These are phyloP conservation scores for Arctium lappa DNA, from an alignment of 129 eudicot genomes.

Conservation along the genomic window DNA sequence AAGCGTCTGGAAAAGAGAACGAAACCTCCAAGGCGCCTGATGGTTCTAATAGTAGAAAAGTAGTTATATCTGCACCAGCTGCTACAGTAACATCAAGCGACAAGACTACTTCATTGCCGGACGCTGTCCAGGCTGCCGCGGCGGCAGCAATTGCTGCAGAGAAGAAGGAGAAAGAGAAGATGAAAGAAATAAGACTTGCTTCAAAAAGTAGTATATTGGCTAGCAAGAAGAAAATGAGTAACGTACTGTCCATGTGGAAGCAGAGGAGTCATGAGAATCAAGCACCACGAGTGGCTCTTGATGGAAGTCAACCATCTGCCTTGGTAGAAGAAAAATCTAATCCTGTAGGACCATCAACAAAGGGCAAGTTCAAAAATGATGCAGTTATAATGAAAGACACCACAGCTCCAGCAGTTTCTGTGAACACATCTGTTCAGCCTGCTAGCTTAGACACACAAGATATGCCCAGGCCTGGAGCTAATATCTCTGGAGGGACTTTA, in stretches of 20 bases:
- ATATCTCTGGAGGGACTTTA: conserved; percentile 56
- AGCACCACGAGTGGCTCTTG: conserved; percentile 90
- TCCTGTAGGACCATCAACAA: conserved; percentile 33
- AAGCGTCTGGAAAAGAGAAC: conserved; percentile 46
- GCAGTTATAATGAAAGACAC: conserved; percentile 39
- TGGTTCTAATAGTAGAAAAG: conserved; percentile 56
- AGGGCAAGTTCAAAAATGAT: conserved; percentile 46
- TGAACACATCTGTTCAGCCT: conserved; percentile 32
- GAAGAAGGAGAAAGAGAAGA: conserved; percentile 83
- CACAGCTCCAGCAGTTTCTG: conserved; percentile 27
- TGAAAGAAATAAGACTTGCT: conserved; percentile 87
- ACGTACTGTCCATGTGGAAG: conserved; percentile 94
- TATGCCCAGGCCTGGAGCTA: conserved; percentile 46
- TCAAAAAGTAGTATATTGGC: conserved; percentile 92
- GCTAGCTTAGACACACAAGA: conserved; percentile 48
- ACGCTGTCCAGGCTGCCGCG: conserved; percentile 96
- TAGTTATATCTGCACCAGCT: conserved; percentile 92
- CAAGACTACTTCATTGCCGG: conserved; percentile 72
- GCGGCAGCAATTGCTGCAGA: conserved; percentile 94
- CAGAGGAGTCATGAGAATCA: conserved; percentile 98
- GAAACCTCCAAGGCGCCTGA: conserved; percentile 50
- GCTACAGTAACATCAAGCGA: conserved; percentile 67
- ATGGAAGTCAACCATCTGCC: conserved; percentile 42
- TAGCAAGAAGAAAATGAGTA: conserved; percentile 93
- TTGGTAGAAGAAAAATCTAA: conserved; percentile 48